Evolutionary conservation across 371 early-diverging fungal genomes (phyloP), one percentile per base, ranked within the genome.

Genomic region (Basidiobolus heterosporus): DNA sequence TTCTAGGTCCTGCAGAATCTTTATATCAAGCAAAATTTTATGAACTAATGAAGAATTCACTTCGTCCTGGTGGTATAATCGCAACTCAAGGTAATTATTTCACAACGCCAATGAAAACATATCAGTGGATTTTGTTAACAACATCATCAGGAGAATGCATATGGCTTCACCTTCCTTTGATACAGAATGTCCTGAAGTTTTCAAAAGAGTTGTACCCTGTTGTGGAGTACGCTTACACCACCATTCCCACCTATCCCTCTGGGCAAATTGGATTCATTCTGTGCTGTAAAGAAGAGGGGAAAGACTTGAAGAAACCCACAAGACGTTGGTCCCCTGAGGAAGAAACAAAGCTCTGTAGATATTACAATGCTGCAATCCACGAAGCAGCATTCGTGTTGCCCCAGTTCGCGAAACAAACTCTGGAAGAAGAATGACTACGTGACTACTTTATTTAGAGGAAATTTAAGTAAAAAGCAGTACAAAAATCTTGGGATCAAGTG

Each of bases 261-360:
- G 97, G 97, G 35, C 88, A 91, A 65, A 96, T 96, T 60, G 97
- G 97, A 51, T 87, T 87, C 58, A 75, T 94, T 56, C 59, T 96
- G 45, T 85, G 86, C 69, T 79, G 82, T 67, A 91, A 86, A 71
- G 78, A 85, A 53, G 60, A 67, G 36, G 62, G 70, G 6, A 64
- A 69, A 23, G 67, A 82, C 59, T 59, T 94, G 48, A 72, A 64
- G 53, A 72, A 71, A 62, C 97, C 95, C 30, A 53, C 80, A 46
- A 83, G 92, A 41, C 57, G 60, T 44, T 83, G 83, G 70, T 58
- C 83, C 41, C 66, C 69, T 50, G 87, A 81, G 52, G 70, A 81
- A 61, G 91, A 92, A 65, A 65, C 66, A 45, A 75, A 80, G 60
- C 69, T 81, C 44, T 83, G 77, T 62, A 74, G 77, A 53, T 94